A percentile compares a stretch with the other conserved stretches of the same genome.
These are phyloP conservation scores for Pogostemon cablin DNA, from an alignment of 257 asterid species.

Conservation along the genomic window DNA sequence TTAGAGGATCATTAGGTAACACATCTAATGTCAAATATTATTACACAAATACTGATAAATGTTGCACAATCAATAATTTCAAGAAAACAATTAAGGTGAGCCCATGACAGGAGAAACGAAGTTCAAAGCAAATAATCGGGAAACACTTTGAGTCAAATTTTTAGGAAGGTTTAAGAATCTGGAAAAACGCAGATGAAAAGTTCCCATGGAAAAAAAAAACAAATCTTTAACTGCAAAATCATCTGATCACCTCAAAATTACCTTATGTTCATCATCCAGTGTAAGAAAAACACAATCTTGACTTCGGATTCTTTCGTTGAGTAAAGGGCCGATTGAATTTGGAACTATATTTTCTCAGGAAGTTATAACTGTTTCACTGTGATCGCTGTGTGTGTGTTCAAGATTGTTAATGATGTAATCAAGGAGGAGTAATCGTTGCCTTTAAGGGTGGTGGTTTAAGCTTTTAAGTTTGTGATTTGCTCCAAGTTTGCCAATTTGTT, in stretches of 20 bases:
- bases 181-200: background rate
- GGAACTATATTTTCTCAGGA: conserved; percentile 12
- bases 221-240: background rate
- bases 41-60: background rate
- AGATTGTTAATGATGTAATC: conserved; percentile 20
- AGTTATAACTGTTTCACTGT: conserved; percentile 24
- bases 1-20: background rate
- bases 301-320: conserved; percentile 20
- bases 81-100: background rate
- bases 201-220: background rate
- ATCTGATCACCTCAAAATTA: conserved; percentile 26
- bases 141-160: background rate
- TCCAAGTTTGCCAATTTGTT: conserved; percentile 20
- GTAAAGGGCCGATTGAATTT: conserved; percentile 11
- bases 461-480: background rate
- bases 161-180: conserved; percentile 21
- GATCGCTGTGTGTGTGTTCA: background rate
- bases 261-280: conserved; percentile 32
- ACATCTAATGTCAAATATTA: conserved; percentile 1
- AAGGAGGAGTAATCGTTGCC: conserved; percentile 37
- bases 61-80: background rate
- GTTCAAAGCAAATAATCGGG: background rate
- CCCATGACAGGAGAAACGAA: conserved; percentile 8
- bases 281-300: conserved; percentile 25
- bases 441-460: conserved; percentile 3